These are phyloP conservation scores for Colletotrichum orchidophilum DNA, from an alignment of 2,329 filamentous ascomycete species.

Conservation along the genomic window DNA sequence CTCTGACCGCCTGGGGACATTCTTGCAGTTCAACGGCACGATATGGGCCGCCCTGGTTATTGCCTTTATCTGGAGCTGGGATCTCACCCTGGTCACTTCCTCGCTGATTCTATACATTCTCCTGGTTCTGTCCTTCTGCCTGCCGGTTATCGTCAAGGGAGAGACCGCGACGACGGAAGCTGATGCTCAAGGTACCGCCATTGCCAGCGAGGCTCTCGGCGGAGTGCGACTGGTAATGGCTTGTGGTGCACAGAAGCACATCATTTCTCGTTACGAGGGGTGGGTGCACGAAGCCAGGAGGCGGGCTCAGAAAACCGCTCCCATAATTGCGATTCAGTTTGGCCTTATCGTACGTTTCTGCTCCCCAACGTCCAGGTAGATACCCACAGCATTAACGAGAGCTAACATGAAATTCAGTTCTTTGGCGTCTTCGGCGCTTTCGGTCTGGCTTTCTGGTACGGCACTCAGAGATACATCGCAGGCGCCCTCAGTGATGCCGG, in stretches of 20 bases:
- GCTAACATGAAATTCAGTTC: slow-evolving; percentile 34
- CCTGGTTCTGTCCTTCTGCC: slow-evolving; percentile 39
- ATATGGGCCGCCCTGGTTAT: slow-evolving; percentile 57
- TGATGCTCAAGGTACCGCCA: slow-evolving; percentile 48
- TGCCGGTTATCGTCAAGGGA: slow-evolving; percentile 43
- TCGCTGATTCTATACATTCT: slow-evolving; percentile 55
- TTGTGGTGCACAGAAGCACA: slow-evolving; percentile 51
- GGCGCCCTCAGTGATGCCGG: slow-evolving; percentile 46
- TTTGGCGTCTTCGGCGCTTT: slow-evolving; percentile 48
- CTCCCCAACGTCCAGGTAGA: not conserved
- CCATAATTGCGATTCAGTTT: slow-evolving; percentile 43
- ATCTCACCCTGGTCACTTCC: slow-evolving; percentile 60
- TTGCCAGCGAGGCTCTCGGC: slow-evolving; percentile 54
- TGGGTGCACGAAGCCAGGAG: slow-evolving; percentile 49
- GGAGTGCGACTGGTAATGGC: slow-evolving; percentile 54
- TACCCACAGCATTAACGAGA: not conserved
- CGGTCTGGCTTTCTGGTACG: slow-evolving; percentile 55
- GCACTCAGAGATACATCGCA: slow-evolving; percentile 46
- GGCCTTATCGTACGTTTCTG: slow-evolving; percentile 36
- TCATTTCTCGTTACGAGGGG: slow-evolving; percentile 47
- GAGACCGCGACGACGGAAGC: slow-evolving; percentile 35
- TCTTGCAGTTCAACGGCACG: slow-evolving; percentile 54
- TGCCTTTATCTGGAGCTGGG: slow-evolving; percentile 62
- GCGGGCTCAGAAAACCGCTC: slow-evolving; percentile 46
- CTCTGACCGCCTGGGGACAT: slow-evolving; percentile 58